Percentiles rank a stretch among this genome's conserved stretches.
Evolutionary conservation across 179 eudicot species (phyloP).

Genomic region (Beta macrorhiza): DNA sequence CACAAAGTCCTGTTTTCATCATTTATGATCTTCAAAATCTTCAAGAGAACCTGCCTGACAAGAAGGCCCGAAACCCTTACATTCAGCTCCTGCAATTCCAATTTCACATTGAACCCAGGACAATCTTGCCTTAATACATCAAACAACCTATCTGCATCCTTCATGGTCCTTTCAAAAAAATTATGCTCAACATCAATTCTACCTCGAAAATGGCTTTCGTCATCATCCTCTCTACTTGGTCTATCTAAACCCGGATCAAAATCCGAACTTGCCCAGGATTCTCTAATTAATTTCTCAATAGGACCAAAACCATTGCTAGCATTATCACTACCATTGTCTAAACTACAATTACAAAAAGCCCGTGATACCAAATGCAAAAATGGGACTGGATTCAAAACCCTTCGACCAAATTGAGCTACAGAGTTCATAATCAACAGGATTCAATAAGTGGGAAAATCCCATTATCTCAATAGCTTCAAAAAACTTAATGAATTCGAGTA

Average conservation of each 20-base stretch:
- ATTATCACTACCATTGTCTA: conserved; percentile 30
- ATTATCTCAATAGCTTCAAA: conserved; percentile 28
- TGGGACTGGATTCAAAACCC: conserved; percentile 38
- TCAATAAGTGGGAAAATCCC: conserved; percentile 35
- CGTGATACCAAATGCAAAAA: conserved; percentile 31
- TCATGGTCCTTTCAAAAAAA: conserved; percentile 37
- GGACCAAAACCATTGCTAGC: conserved; percentile 39
- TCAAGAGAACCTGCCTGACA: conserved; percentile 64
- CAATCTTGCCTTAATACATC: conserved; percentile 67
- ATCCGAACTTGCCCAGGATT: conserved; percentile 37
- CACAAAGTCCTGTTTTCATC: conserved; percentile 52
- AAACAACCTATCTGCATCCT: conserved; percentile 56
- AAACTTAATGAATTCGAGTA: conserved; percentile 15
- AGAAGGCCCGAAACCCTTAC: conserved; percentile 66
- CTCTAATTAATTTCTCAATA: conserved; percentile 54
- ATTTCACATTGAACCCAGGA: conserved; percentile 58
- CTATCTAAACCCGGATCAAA: conserved; percentile 26
- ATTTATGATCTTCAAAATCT: conserved; percentile 53
- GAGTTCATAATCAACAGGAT: conserved; percentile 41
- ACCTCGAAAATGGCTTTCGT: conserved; percentile 19
- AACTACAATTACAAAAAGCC: conserved; percentile 37
- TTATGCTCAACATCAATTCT: conserved; percentile 29
- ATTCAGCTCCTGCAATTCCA: conserved; percentile 46
- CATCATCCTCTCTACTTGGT: conserved; percentile 17
- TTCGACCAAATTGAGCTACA: conserved; percentile 45